Evolutionary conservation across 164 flowering plant species (phyloP).

Genomic region (Piper betle): DNA sequence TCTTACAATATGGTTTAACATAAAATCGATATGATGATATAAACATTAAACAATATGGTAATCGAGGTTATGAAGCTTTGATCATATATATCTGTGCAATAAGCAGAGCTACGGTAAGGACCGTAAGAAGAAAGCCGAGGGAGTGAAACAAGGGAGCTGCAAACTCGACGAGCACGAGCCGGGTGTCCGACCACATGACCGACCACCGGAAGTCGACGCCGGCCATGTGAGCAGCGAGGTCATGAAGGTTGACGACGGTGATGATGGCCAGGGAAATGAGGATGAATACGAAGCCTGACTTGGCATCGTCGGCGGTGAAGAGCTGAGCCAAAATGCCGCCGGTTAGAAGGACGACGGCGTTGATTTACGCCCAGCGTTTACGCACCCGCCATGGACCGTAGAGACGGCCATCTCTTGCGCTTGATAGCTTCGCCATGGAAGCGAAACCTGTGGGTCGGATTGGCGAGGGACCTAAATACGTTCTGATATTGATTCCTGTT

Average conservation of each 20-base stretch:
- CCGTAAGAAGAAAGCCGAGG: conserved; percentile 36
- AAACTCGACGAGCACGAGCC: conserved; percentile 76
- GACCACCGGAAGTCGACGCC: conserved; percentile 45
- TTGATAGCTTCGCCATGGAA: no score
- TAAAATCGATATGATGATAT: no score
- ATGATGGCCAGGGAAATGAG: conserved; percentile 35
- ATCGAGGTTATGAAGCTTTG: no score
- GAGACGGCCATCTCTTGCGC: conserved; percentile 61
- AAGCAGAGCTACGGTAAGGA: conserved; percentile 45
- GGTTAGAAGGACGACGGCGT: conserved; percentile 47
- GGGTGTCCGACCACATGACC: conserved; percentile 45
- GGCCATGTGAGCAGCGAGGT: conserved; percentile 69
- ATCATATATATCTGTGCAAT: conserved; percentile 39
- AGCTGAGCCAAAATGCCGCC: conserved; percentile 49
- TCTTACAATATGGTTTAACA: no score
- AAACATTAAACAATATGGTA: no score
- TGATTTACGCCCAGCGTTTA: conserved; percentile 61
- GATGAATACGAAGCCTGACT: conserved; percentile 51
- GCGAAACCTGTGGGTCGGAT: no score
- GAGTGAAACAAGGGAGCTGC: conserved; percentile 57
- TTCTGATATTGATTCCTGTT: no score
- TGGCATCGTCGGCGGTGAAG: conserved; percentile 29
- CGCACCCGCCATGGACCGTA: conserved; percentile 53
- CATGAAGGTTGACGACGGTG: conserved; percentile 51
- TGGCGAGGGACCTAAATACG: no score